These are phyloP conservation scores for Cymodocea nodosa DNA, from an alignment of 116 monocot genomes.

Conservation along the genomic window DNA sequence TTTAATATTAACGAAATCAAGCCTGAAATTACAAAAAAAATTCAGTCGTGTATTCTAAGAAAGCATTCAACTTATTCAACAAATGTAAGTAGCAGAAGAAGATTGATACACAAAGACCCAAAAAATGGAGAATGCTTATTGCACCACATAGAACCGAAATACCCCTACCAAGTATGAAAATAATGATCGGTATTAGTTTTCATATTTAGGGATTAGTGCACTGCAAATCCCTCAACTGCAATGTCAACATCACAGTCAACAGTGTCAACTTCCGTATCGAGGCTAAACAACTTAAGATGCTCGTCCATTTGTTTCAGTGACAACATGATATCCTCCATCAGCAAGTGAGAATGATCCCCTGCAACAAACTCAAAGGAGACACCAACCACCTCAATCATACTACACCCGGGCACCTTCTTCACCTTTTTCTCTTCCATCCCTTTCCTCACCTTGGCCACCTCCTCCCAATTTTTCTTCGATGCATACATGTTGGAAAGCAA, in stretches of 20 bases:
- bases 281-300: constrained; percentile 20
- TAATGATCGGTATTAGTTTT: too few relatives aligned
- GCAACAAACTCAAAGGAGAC: constrained; percentile 34
- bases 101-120: too few relatives aligned
- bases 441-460: constrained; percentile 32
- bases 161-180: too few relatives aligned
- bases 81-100: too few relatives aligned
- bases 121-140: too few relatives aligned
- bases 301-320: constrained; percentile 14
- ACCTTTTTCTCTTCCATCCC: constrained; percentile 37
- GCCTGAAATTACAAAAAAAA: too few relatives aligned
- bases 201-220: too few relatives aligned
- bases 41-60: too few relatives aligned
- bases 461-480: constrained; percentile 21
- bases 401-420: constrained; percentile 46
- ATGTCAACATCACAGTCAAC: not conserved
- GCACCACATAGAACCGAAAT: too few relatives aligned
- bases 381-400: constrained; percentile 50
- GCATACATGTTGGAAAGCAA: constrained; percentile 52
- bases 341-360: constrained; percentile 19
- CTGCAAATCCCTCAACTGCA: not conserved
- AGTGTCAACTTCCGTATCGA: not conserved
- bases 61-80: too few relatives aligned
- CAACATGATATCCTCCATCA: constrained; percentile 14
- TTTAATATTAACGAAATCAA: too few relatives aligned